These are phyloP conservation scores for Perkinsus marinus DNA, from an alignment of 169 alveolate genomes.

Conservation along the genomic window DNA sequence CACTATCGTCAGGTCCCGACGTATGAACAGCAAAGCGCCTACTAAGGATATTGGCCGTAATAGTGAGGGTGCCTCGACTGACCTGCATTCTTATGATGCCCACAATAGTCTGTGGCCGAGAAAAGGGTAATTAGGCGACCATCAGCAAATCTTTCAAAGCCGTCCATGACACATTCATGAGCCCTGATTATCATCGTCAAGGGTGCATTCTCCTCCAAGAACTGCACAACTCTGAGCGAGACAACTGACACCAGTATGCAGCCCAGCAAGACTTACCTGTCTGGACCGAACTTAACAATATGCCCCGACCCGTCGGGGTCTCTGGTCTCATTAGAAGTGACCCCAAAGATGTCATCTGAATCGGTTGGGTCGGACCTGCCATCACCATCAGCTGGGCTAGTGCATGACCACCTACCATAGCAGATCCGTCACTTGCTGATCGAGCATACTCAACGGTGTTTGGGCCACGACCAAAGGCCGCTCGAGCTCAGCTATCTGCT, in stretches of 20 bases:
- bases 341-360: conserved; percentile 89
- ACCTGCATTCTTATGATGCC: conserved; percentile 98
- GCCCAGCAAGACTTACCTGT: not conserved
- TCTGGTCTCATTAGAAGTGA: conserved; percentile 88
- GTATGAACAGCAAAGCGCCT: conserved; percentile 84
- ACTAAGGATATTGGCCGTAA: too few relatives aligned
- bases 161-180: conserved; percentile 99
- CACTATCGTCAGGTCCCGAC: conserved; percentile 86
- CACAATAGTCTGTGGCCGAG: conserved; percentile 98
- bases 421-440: conserved; percentile 59
- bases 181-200: conserved; percentile 73
- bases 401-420: conserved; percentile 60
- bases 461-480: conserved; percentile 90
- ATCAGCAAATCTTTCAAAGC: conserved; percentile 99
- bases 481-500: conserved; percentile 70
- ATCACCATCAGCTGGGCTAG: not conserved
- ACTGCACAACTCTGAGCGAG: conserved; percentile 49
- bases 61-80: conserved; percentile 32
- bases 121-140: conserved; percentile 94
- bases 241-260: not conserved
- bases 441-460: conserved; percentile 34
- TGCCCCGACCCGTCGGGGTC: conserved; percentile 99
- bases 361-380: conserved; percentile 90
- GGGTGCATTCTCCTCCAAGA: conserved; percentile 46
- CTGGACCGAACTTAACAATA: conserved; percentile 94